phyloP scores from a whole-genome alignment of 306 rosid genomes.

The Pachyrhizus erosus region DNA sequence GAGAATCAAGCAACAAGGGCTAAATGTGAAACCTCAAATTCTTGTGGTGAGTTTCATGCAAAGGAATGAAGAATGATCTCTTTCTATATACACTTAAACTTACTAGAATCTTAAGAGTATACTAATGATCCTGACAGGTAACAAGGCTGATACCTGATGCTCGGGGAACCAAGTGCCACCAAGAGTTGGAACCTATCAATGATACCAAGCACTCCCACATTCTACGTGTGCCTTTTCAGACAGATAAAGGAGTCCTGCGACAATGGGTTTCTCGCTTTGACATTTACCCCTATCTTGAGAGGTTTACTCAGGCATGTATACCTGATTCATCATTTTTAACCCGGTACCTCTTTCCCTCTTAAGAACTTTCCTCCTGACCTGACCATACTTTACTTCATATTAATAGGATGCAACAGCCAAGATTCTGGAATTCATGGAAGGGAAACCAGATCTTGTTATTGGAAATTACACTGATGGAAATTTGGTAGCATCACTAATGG shows the following conservation, averaged over 20 bases:
- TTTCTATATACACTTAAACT: not conserved
- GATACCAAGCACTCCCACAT: slow-evolving; percentile 83
- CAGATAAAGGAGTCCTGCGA: slow-evolving; percentile 64
- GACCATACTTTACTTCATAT: slow-evolving; percentile 4
- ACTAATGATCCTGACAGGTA: slow-evolving; percentile 53
- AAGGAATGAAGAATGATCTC: slow-evolving; percentile 15
- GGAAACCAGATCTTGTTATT: slow-evolving; percentile 81
- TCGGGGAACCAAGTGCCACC: slow-evolving; percentile 83
- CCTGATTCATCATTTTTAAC: slow-evolving; percentile 1
- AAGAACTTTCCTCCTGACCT: slow-evolving; percentile 21
- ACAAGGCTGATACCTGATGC: slow-evolving; percentile 93
- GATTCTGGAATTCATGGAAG: slow-evolving; percentile 72
- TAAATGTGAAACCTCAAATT: slow-evolving; percentile 82
- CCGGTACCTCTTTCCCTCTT: not conserved
- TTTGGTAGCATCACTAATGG: slow-evolving; percentile 85
- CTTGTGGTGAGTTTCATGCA: slow-evolving; percentile 66
- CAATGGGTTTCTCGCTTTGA: slow-evolving; percentile 96
- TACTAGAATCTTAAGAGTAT: slow-evolving; percentile 3
- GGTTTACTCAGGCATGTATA: slow-evolving; percentile 69
- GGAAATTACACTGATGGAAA: slow-evolving; percentile 97
- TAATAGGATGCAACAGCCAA: slow-evolving; percentile 74
- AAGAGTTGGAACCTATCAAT: slow-evolving; percentile 70
- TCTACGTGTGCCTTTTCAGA: slow-evolving; percentile 81
- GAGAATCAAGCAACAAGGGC: slow-evolving; percentile 82
- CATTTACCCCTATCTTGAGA: slow-evolving; percentile 86